phyloP scores from a whole-genome alignment of 257 asterid species.

The Nicotiana tomentosiformis region DNA sequence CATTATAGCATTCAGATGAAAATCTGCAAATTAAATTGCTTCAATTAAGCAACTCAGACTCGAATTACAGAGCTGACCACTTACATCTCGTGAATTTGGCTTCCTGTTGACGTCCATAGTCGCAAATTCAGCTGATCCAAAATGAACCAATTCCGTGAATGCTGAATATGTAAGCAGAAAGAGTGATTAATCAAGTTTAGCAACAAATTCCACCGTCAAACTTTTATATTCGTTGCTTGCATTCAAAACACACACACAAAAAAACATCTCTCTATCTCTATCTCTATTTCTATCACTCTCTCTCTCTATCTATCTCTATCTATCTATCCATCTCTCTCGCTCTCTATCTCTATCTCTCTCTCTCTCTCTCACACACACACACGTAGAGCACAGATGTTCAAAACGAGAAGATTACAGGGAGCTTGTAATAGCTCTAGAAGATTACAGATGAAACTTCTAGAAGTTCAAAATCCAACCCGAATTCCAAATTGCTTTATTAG shows the following conservation, averaged over 20 bases:
- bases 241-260: background rate
- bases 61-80: background rate
- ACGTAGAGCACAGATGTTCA: background rate
- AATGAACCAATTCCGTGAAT: background rate
- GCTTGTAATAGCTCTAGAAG: background rate
- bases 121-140: background rate
- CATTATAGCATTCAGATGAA: background rate
- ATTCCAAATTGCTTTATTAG: background rate
- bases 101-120: background rate
- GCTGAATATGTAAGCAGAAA: background rate
- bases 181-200: background rate
- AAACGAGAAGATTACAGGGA: too few relatives aligned
- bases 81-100: conserved; percentile 1
- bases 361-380: background rate
- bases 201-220: background rate
- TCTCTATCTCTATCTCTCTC: too few relatives aligned
- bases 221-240: background rate
- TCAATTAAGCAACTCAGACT: background rate
- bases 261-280: background rate
- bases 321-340: too few relatives aligned
- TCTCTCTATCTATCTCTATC: too few relatives aligned
- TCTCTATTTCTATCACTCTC: too few relatives aligned
- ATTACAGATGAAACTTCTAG: background rate
- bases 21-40: background rate
- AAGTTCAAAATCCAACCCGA: background rate